Percentiles rank a stretch among this genome's conserved stretches.
phyloP scores from a whole-genome alignment of 805 yeast genomes.

The Pichia exigua region DNA sequence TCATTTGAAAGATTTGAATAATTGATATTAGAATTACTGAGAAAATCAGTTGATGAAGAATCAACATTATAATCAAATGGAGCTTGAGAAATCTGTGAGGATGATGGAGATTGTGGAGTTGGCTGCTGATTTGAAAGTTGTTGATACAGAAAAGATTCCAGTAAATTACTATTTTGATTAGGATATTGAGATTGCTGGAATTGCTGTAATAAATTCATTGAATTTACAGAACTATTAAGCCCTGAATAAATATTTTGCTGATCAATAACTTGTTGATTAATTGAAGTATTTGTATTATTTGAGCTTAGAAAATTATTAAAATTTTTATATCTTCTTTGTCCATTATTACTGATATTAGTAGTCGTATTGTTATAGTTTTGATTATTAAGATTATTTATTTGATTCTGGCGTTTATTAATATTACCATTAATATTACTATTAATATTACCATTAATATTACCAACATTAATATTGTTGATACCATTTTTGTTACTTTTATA shows the following conservation, averaged over 20 bases:
- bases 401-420: not conserved
- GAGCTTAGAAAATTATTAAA: not conserved
- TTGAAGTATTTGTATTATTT: not conserved
- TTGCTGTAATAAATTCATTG: slow-evolving; percentile 5
- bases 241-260: not conserved
- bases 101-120: not conserved
- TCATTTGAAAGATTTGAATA: not conserved
- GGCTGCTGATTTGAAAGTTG: slow-evolving; percentile 6
- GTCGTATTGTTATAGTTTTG: not conserved
- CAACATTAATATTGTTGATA: not conserved
- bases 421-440: not conserved
- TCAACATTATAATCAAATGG: not conserved
- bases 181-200: not conserved
- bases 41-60: not conserved
- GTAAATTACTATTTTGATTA: slow-evolving; percentile 2
- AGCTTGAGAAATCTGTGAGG: slow-evolving; percentile 4
- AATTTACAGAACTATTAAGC: not conserved
- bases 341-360: slow-evolving; percentile 2
- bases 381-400: not conserved
- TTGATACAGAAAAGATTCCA: slow-evolving; percentile 9
- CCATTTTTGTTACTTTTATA: not conserved
- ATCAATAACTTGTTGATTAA: not conserved
- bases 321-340: not conserved
- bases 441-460: not conserved
- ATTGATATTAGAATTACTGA: not conserved